These are phyloP conservation scores for Gnomoniopsis sp. DNA, from an alignment of 2,329 filamentous ascomycete genomes.

Conservation along the genomic window DNA sequence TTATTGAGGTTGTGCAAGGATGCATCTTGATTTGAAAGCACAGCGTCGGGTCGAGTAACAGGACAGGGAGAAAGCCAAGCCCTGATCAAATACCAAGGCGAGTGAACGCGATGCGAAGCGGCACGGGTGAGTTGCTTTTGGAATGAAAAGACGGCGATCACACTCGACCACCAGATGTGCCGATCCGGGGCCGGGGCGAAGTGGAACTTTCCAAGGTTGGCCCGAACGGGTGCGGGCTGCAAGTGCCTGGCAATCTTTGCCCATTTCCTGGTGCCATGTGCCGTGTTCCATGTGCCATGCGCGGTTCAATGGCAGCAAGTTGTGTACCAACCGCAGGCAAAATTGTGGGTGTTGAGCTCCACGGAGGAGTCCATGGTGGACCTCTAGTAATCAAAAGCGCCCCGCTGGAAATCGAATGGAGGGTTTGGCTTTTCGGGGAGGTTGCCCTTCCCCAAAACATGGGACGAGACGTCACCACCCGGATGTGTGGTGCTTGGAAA, in stretches of 20 bases:
- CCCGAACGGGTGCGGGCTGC: not conserved
- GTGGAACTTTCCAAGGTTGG: not conserved
- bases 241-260: not conserved
- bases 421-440: not conserved
- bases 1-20: no score
- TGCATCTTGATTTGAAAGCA: no score
- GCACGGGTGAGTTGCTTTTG: no score
- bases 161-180: not conserved
- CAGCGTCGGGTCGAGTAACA: no score
- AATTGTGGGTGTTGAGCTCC: not conserved
- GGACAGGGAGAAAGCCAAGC: no score
- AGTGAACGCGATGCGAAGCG: no score
- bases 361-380: no score
- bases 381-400: no score
- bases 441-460: conserved; percentile 8
- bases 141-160: no score
- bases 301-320: no score
- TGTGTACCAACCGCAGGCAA: not conserved
- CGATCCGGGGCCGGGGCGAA: not conserved
- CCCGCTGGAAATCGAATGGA: not conserved
- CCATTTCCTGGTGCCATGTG: not conserved
- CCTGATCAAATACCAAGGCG: no score
- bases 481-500: not conserved
- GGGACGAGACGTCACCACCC: conserved; percentile 15
- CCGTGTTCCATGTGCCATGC: no score